These are phyloP conservation scores for Talaromyces verruculosus DNA, from an alignment of 2,329 filamentous ascomycete species.

Conservation along the genomic window DNA sequence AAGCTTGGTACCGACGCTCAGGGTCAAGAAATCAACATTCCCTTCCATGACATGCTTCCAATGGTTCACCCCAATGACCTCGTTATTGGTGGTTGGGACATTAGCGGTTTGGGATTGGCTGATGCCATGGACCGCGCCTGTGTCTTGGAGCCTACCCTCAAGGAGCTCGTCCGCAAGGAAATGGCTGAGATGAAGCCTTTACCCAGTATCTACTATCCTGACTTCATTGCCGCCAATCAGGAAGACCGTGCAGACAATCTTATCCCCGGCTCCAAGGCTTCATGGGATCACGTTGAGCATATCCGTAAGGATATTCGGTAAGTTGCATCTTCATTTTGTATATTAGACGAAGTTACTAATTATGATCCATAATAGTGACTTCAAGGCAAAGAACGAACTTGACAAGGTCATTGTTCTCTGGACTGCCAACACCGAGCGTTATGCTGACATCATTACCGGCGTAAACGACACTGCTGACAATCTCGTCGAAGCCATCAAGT, in stretches of 20 bases:
- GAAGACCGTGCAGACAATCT: slow-evolving; percentile 93
- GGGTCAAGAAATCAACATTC: slow-evolving; percentile 88
- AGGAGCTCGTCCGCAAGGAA: slow-evolving; percentile 86
- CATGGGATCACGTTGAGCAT: slow-evolving; percentile 82
- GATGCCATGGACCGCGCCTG: slow-evolving; percentile 92
- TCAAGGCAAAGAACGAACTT: slow-evolving; percentile 79
- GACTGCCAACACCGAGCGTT: slow-evolving; percentile 99
- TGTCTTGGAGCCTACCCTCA: slow-evolving; percentile 93
- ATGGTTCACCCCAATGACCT: slow-evolving; percentile 98
- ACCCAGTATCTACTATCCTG: slow-evolving; percentile 96
- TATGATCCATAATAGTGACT: slow-evolving; percentile 59
- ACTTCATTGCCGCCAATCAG: slow-evolving; percentile 99
- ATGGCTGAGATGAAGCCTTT: slow-evolving; percentile 86
- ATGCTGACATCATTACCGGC: slow-evolving; percentile 79
- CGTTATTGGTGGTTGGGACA: slow-evolving; percentile 95
- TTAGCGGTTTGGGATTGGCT: slow-evolving; percentile 84
- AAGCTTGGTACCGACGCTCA: slow-evolving; percentile 92
- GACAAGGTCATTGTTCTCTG: slow-evolving; percentile 97
- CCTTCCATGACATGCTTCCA: slow-evolving; percentile 88
- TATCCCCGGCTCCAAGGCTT: slow-evolving; percentile 79
- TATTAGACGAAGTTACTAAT: background rate
- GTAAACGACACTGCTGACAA: slow-evolving; percentile 98
- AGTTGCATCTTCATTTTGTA: slow-evolving; percentile 27
- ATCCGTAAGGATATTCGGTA: slow-evolving; percentile 88
- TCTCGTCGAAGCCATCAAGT: slow-evolving; percentile 80